Evolutionary conservation across 768 basidiomycete genomes (phyloP).

Genomic region (Exsudoporus frostii): DNA sequence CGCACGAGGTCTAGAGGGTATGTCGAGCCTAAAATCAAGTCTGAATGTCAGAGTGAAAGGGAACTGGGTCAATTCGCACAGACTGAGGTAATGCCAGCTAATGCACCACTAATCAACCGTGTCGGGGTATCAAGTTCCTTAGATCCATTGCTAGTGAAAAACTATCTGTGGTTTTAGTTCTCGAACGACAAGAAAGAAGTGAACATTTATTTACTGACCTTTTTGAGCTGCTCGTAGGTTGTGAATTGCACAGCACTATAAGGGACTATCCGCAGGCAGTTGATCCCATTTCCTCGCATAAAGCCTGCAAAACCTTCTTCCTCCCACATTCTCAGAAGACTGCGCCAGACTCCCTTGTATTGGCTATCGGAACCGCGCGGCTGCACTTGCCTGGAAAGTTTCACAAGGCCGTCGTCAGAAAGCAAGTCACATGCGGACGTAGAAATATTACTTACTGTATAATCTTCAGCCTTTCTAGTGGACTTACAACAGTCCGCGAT

Average conservation of each 20-base stretch:
- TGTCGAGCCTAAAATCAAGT: constrained; percentile 57
- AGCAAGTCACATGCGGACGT: neutral
- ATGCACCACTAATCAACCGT: constrained; percentile 79
- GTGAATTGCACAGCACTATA: constrained; percentile 88
- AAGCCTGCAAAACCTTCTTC: constrained; percentile 93
- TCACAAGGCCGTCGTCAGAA: neutral
- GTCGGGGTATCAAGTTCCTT: constrained; percentile 85
- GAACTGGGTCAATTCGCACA: constrained; percentile 49
- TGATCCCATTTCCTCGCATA: constrained; percentile 93
- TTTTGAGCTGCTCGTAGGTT: constrained; percentile 89
- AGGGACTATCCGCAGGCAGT: constrained; percentile 89
- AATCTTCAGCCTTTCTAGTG: constrained; percentile 91
- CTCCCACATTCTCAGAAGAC: constrained; percentile 79
- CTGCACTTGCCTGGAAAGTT: constrained; percentile 78
- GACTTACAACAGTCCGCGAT: constrained; percentile 88
- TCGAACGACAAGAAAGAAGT: constrained; percentile 2
- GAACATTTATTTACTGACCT: constrained; percentile 41
- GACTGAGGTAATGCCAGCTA: constrained; percentile 93
- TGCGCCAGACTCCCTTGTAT: constrained; percentile 83
- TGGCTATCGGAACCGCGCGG: constrained; percentile 56
- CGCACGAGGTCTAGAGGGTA: constrained; percentile 94
- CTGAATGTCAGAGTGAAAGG: constrained; percentile 8
- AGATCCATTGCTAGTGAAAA: constrained; percentile 68
- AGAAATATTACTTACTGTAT: constrained; percentile 67
- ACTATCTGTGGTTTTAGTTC: constrained; percentile 41